Evolutionary conservation across 108 stramenopile species (phyloP).

Genomic region (Cylindrotheca fusiformis): DNA sequence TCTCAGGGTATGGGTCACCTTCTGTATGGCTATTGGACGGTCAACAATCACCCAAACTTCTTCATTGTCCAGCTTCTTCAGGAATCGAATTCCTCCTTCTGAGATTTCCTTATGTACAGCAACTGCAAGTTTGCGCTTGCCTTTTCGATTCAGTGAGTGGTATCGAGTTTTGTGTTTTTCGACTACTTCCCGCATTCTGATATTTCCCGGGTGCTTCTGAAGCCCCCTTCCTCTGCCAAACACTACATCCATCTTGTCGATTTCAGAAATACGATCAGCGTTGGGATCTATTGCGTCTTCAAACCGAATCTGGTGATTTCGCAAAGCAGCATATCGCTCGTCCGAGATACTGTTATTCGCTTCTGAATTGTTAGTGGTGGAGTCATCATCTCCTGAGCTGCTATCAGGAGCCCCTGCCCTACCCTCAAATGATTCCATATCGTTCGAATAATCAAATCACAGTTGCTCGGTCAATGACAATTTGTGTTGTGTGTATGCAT

Average conservation of each 20-base stretch:
- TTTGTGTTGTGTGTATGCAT: no score
- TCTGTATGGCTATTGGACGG: background rate
- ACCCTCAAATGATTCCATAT: no score
- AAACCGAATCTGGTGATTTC: background rate
- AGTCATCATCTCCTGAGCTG: no score
- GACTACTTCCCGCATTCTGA: background rate
- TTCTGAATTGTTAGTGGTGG: no score
- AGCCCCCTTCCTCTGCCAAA: background rate
- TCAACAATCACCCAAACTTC: background rate
- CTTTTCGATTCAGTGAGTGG: background rate
- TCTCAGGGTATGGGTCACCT: background rate
- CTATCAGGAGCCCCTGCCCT: no score
- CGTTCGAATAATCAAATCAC: no score
- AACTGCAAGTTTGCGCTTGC: background rate
- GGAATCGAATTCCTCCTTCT: background rate
- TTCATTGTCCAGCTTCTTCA: background rate
- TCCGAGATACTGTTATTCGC: no score
- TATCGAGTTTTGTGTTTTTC: background rate
- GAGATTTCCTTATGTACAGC: background rate
- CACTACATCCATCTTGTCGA: background rate
- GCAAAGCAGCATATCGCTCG: background rate
- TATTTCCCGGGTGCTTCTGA: background rate
- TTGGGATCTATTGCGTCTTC: background rate
- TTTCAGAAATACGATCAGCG: background rate
- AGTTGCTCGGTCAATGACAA: no score